Base-by-base conservation (phyloP, 306 rosid genomes). In the Cicer cuneatum region DNA sequence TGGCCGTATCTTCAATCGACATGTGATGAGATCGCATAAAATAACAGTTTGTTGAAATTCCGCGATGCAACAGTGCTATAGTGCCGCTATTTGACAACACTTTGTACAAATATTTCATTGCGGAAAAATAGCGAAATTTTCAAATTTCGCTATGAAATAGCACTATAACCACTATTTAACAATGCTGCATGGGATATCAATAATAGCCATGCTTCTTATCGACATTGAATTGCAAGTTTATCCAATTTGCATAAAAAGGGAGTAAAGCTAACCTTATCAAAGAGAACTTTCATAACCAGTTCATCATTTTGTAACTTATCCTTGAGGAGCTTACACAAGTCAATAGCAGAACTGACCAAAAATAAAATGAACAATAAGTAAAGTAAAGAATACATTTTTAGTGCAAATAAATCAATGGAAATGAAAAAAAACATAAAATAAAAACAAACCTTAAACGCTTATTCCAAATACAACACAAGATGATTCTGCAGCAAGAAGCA, bases 281-380 rank as follows among this genome's bases (percentile, higher is more conserved):
- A 92, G 82, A 88, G 73, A 70, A 77, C 61, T 69, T 83, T 89
- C 59, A 74, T 81, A 11, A 78, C 75, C 18, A 60, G 59, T 61
- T 84, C 92, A 45, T 93, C 87, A 35, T 42, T 58, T 43, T 75
- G 76, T 78, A 82, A 71, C 73, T 83, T 85, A 48, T 85, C 83
- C 88, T 82, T 87, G 80, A 91, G 83, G 74, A 87, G 97, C 88
- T 87, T 83, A 76, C 87, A 81, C 78, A 93, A 83, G 77, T 80
- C 83, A 71, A 84, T 69, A 7, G 92, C 93, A 78, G 84, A 63
- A 74, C 97, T 93, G 75, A 11, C 73, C 52, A 29, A 83, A 79
- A 67, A 66, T 24, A 76, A 43, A 80, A 66, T 8, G 38, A 75
- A 63, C 77, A 58, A 58, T 66, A 48, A 71, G 75, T 42, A 76